Evolutionary conservation across 805 yeast species (phyloP).

Genomic region (Candida sithepensis): DNA sequence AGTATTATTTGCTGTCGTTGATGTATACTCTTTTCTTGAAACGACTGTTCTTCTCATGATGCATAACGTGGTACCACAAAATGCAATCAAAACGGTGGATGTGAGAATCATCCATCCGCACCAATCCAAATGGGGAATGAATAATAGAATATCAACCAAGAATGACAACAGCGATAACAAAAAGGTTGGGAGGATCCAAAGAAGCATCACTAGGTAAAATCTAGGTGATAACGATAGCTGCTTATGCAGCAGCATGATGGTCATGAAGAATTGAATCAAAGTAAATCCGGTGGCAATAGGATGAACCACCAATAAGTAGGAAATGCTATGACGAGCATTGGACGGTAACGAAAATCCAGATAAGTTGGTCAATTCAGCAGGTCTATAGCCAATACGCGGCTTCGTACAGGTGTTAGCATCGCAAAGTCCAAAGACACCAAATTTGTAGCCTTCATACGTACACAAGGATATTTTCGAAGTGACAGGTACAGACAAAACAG

Average conservation of each 20-base stretch:
- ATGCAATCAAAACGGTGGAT: slow-evolving; percentile 61
- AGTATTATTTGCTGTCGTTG: slow-evolving; percentile 1
- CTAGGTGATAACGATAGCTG: slow-evolving; percentile 31
- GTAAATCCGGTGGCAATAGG: slow-evolving; percentile 60
- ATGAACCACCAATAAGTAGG: slow-evolving; percentile 63
- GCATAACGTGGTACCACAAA: slow-evolving; percentile 64
- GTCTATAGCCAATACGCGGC: slow-evolving; percentile 41
- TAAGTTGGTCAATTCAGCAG: slow-evolving; percentile 30
- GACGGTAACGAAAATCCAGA: slow-evolving; percentile 52
- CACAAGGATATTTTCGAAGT: slow-evolving; percentile 47
- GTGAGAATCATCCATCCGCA: slow-evolving; percentile 82
- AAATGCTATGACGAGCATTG: slow-evolving; percentile 52
- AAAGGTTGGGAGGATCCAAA: slow-evolving; percentile 66
- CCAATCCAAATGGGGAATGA: slow-evolving; percentile 72
- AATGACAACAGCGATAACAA: slow-evolving; percentile 69
- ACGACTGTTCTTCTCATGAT: slow-evolving; percentile 65
- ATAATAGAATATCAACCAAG: slow-evolving; percentile 75
- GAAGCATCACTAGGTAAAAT: slow-evolving; percentile 47
- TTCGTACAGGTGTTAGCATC: slow-evolving; percentile 36
- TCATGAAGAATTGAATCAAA: slow-evolving; percentile 38
- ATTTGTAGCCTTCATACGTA: slow-evolving; percentile 43
- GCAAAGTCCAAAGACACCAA: slow-evolving; percentile 75
- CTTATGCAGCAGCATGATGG: slow-evolving; percentile 38
- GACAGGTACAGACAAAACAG: slow-evolving; percentile 61
- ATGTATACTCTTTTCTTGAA: slow-evolving; percentile 34